phyloP scores from a whole-genome alignment of 192 early-diverging fungal species.

The Coemansia sp. region DNA sequence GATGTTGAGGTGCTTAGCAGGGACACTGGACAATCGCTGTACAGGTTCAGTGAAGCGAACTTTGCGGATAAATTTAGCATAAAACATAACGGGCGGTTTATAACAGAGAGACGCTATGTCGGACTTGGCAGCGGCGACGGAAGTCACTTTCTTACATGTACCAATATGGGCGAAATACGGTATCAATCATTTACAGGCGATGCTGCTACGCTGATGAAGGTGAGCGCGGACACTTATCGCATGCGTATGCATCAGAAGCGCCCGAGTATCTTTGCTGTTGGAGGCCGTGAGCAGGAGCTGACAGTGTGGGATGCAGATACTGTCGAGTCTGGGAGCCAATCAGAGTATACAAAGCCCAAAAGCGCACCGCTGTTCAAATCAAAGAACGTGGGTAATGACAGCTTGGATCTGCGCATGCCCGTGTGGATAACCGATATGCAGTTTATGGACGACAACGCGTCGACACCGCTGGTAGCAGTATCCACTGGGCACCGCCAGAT shows the following conservation, averaged over 20 bases:
- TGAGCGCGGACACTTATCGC: conserved; percentile 59
- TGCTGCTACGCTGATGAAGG: conserved; percentile 25
- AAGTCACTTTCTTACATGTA: conserved; percentile 30
- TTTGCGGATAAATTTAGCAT: conserved; percentile 21
- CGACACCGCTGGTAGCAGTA: conserved; percentile 57
- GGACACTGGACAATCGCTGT: conserved; percentile 13
- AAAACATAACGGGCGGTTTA: conserved; percentile 29
- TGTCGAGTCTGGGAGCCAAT: conserved; percentile 7
- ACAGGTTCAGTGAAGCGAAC: conserved; percentile 18
- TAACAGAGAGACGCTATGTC: conserved; percentile 23
- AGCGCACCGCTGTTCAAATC: conserved; percentile 67
- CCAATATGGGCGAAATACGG: conserved; percentile 44
- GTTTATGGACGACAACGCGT: conserved; percentile 59
- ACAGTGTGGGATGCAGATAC: conserved; percentile 61
- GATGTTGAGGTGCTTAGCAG: conserved; percentile 26
- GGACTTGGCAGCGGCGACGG: conserved; percentile 18
- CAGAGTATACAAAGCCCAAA: conserved; percentile 22
- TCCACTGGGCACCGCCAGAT: conserved; percentile 75
- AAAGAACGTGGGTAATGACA: conserved; percentile 82
- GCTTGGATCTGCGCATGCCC: conserved; percentile 76
- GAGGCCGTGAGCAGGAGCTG: conserved; percentile 84
- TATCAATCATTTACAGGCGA: conserved; percentile 25
- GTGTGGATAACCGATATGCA: conserved; percentile 86
- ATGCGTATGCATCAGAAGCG: conserved; percentile 68
- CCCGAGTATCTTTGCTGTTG: conserved; percentile 72